Conservation (phyloP, 352 stramenopile genomes). For the Phytophthora fragariae region DNA sequence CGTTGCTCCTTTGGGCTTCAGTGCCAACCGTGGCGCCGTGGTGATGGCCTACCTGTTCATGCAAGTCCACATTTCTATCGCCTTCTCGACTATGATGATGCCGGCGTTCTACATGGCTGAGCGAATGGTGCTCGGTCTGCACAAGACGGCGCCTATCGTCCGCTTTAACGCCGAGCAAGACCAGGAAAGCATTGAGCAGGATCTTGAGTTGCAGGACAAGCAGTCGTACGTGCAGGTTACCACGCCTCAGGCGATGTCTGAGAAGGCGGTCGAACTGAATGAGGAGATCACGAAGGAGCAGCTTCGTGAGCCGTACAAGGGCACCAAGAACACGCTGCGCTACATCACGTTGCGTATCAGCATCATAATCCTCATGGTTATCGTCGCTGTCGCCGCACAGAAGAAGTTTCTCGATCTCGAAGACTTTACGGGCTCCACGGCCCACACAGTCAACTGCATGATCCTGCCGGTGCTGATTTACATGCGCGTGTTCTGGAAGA, state of each 20-base stretch:
- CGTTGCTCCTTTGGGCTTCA: slow-evolving; percentile 28
- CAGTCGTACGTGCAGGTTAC: slow-evolving; percentile 31
- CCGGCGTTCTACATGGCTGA: slow-evolving; percentile 38
- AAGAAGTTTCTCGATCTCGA: slow-evolving; percentile 58
- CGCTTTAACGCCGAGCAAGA: slow-evolving; percentile 27
- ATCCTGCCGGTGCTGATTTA: slow-evolving; percentile 35
- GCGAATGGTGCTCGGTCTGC: slow-evolving; percentile 31
- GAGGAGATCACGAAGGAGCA: slow-evolving; percentile 41
- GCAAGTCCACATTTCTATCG: slow-evolving; percentile 36
- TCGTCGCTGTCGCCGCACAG: slow-evolving; percentile 49
- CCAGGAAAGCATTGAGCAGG: slow-evolving; percentile 19
- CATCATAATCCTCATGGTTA: slow-evolving; percentile 47
- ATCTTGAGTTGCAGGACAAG: slow-evolving; percentile 37
- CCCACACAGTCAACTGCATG: slow-evolving; percentile 35
- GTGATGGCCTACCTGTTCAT: slow-evolving; percentile 38
- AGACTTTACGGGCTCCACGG: slow-evolving; percentile 31
- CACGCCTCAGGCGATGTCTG: slow-evolving; percentile 23
- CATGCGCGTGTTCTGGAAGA: slow-evolving; percentile 32
- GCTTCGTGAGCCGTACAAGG: slow-evolving; percentile 49
- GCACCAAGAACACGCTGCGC: slow-evolving; percentile 43
- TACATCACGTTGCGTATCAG: slow-evolving; percentile 48
- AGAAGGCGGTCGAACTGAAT: slow-evolving; percentile 14
- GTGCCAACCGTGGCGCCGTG: slow-evolving; percentile 27
- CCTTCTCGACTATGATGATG: slow-evolving; percentile 31
- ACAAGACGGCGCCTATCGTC: slow-evolving; percentile 25